Evolutionary conservation across 2,329 filamentous ascomycete species (phyloP), one percentile per base, ranked within the genome.

Genomic region (Pseudofabraea citricarpa): DNA sequence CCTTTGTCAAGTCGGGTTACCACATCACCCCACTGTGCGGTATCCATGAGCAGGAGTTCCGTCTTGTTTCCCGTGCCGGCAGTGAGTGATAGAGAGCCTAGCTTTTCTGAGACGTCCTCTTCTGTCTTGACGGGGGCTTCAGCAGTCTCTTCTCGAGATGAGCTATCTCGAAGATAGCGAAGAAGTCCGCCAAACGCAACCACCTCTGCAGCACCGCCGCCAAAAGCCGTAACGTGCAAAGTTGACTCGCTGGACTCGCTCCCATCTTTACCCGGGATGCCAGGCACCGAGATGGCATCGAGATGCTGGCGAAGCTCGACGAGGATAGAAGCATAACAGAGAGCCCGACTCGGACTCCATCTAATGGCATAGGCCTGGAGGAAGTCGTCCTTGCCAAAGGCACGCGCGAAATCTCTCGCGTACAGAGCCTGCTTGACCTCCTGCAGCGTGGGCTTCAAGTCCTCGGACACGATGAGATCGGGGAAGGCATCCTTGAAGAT

Each of bases 261-360:
- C 15, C 24, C 9, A 37, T 41, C 12, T 16, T 36, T 15, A 19
- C 18, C 29, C 32, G 26, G 32, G 29, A 20, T 26, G 21, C 29
- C 40, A 4, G 39, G 33, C 12, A 45, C n/a, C n/a, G n/a, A 45
- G 9, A 51, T 32, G 18, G 40, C 47, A 10, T 41, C 21, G n/a
- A 60, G 38, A 36, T 57, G 46, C 29, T 53, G 33, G 24, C 43
- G 36, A 5, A 61, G 21, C 38, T 69, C 55, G 21, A 63, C 46
- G 27, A 84, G 62, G n/a, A 82, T 65, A 3, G 66, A 59, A n/a
- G 80, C 71, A 65, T 97, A 97, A 50, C 84, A 88, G 41, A 97
- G 68, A 0, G 90, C 86, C 41, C 93, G 75, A 41, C 86, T 85
- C 2, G 91, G 87, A 64, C 90, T 95, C 90, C 91, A 98, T 55